phyloP scores from a whole-genome alignment of 2,329 filamentous ascomycete species.

The Verticillium longisporum region DNA sequence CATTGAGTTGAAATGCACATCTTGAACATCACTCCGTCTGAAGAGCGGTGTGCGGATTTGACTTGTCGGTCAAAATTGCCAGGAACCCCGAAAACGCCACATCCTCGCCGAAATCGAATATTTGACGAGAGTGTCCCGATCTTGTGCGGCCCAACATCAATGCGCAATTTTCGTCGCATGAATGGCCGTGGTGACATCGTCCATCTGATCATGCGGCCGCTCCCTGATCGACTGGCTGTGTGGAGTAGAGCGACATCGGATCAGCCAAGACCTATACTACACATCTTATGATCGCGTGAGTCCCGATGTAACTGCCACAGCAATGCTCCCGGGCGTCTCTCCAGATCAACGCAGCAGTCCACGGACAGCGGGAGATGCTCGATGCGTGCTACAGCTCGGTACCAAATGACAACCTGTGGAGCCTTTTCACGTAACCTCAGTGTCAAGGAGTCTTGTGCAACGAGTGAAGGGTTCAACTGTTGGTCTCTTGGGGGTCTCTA shows the following conservation, averaged over 20 bases:
- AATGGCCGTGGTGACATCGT: neutral
- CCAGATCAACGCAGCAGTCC: neutral
- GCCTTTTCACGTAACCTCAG: neutral
- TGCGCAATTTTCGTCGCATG: neutral
- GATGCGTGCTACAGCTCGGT: neutral
- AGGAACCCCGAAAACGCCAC: no score
- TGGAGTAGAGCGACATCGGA: neutral
- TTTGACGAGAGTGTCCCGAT: no score
- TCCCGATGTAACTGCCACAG: neutral
- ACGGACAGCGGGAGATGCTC: neutral
- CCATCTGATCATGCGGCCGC: conserved; percentile 1
- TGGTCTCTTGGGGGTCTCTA: no score
- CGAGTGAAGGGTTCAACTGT: no score
- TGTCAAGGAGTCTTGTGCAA: no score
- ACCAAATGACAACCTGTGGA: neutral
- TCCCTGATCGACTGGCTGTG: conserved; percentile 5
- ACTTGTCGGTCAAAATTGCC: no score
- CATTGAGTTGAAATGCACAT: no score
- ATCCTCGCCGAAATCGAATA: no score
- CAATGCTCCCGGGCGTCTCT: neutral
- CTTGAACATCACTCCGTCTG: no score
- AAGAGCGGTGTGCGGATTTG: no score
- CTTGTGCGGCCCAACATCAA: no score
- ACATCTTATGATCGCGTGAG: neutral
- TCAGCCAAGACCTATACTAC: neutral